Percentiles rank a stretch among this genome's conserved stretches.
phyloP scores from a whole-genome alignment of 495 filamentous ascomycete species.

The Penicillium egyptiacum region DNA sequence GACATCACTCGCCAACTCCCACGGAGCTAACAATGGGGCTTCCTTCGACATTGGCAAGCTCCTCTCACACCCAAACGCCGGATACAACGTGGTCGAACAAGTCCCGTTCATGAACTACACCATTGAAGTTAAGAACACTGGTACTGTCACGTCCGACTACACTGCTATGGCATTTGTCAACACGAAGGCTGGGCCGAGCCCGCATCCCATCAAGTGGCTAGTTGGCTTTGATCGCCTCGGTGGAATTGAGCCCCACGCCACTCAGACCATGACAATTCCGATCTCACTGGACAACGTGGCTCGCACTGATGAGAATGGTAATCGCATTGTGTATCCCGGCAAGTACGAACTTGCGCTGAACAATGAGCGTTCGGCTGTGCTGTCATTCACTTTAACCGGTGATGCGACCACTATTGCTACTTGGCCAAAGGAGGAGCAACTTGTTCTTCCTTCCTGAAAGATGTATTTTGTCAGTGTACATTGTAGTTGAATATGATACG shows the following conservation, averaged over 20 bases:
- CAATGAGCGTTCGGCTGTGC: slow-evolving; percentile 32
- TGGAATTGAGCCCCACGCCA: slow-evolving; percentile 40
- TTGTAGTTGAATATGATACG: not conserved
- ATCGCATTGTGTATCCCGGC: slow-evolving; percentile 65
- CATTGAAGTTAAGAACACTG: slow-evolving; percentile 52
- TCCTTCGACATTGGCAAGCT: slow-evolving; percentile 34
- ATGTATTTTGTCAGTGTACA: too few relatives aligned
- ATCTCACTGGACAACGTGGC: slow-evolving; percentile 60
- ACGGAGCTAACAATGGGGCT: not conserved
- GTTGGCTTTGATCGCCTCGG: slow-evolving; percentile 58
- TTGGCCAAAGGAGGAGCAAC: slow-evolving; percentile 37
- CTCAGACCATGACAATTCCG: slow-evolving; percentile 40
- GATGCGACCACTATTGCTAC: slow-evolving; percentile 29
- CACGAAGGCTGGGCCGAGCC: slow-evolving; percentile 56
- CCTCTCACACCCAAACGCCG: slow-evolving; percentile 26
- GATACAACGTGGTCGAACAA: slow-evolving; percentile 30
- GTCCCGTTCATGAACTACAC: slow-evolving; percentile 49
- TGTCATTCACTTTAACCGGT: slow-evolving; percentile 35
- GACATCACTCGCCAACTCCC: slow-evolving; percentile 27
- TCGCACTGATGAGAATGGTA: slow-evolving; percentile 56
- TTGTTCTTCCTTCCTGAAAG: slow-evolving; percentile 25
- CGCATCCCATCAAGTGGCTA: slow-evolving; percentile 63
- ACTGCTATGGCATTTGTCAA: slow-evolving; percentile 57
- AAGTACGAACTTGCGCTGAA: slow-evolving; percentile 61
- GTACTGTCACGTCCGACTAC: slow-evolving; percentile 56